Base-by-base conservation (phyloP, 345 rosid genomes). In the Linum lewisii region DNA sequence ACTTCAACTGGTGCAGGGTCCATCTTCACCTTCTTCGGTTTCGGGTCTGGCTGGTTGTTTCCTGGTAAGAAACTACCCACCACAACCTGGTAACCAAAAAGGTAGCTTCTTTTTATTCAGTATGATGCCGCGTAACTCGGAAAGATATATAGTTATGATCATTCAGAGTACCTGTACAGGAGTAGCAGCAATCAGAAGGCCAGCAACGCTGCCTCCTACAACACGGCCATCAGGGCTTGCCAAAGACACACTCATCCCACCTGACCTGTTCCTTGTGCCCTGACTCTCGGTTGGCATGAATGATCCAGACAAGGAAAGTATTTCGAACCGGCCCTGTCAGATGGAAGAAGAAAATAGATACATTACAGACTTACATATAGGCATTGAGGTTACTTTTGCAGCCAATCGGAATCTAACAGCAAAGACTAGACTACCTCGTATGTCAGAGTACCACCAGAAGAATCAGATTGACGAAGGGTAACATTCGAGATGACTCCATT, bases 371-470 rank as follows among this genome's bases (percentile, higher is more conserved):
- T 15, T 24, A 21, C 0, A 2, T n/a, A 57, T 16, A 26, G 45
- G 54, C 14, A n/a, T n/a, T 8, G 3, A 45, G 6, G 25, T 37
- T 42, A 34, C 38, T 5, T 5, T 34, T 7, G n/a, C 8, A 50
- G 1, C 25, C 6, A 25, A 21, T 7, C n/a, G 29, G 21, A 24
- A 32, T 29, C 44, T 4, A 32, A 20, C 19, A 16, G 42, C 22
- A 14, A 45, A 24, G 25, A 56, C 13, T 26, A 47, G 24, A 55
- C n/a, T 58, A 90, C 99, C 88, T 94, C 99, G 15, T 94, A 94
- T 14, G 99, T 94, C 75, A 94, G 78, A 68, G 99, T 94, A 54
- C 99, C 99, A 1, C 99, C 99, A 1, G 99, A 94, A 36, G 97
- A 85, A 82, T 94, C 96, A 16, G 97, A 92, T 62, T 87, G 99